Conservation (phyloP, 225 moss, liverwort and hornwort species). For the Takakia lepidozioides region DNA sequence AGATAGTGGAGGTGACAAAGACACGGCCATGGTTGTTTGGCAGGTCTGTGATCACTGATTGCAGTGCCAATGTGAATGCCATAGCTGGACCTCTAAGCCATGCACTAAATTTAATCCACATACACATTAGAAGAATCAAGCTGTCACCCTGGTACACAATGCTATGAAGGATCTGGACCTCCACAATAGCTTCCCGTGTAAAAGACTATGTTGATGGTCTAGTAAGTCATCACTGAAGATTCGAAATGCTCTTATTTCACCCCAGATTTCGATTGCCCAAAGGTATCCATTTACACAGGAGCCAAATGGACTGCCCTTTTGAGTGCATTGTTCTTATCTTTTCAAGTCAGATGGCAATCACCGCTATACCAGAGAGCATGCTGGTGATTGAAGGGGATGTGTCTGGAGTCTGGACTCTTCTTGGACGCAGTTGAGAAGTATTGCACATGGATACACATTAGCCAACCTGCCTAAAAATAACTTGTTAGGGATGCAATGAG, state of each 20-base stretch:
- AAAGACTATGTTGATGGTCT: too few relatives aligned
- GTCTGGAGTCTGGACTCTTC: conserved; percentile 40
- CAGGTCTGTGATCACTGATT: conserved; percentile 66
- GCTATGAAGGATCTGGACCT: too few relatives aligned
- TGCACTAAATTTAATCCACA: too few relatives aligned
- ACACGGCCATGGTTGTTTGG: conserved; percentile 77
- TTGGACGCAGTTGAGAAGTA: conserved; percentile 50
- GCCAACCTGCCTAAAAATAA: conserved; percentile 28
- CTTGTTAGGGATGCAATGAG: background rate
- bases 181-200: too few relatives aligned
- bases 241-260: too few relatives aligned
- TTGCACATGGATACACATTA: conserved; percentile 72
- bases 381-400: conserved; percentile 64
- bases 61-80: conserved; percentile 87
- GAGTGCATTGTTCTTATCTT: too few relatives aligned
- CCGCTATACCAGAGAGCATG: conserved; percentile 96
- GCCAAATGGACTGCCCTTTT: too few relatives aligned
- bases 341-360: too few relatives aligned
- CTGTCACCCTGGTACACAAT: too few relatives aligned
- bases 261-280: conserved; percentile 1
- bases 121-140: too few relatives aligned
- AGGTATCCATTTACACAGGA: too few relatives aligned
- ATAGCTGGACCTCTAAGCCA: conserved; percentile 90
- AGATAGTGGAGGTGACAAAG: conserved; percentile 72
- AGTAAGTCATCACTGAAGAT: too few relatives aligned